Percentiles rank a stretch among this genome's conserved stretches.
Evolutionary conservation across 2,329 filamentous ascomycete species (phyloP).

Genomic region (Aspergillus fumigatus): DNA sequence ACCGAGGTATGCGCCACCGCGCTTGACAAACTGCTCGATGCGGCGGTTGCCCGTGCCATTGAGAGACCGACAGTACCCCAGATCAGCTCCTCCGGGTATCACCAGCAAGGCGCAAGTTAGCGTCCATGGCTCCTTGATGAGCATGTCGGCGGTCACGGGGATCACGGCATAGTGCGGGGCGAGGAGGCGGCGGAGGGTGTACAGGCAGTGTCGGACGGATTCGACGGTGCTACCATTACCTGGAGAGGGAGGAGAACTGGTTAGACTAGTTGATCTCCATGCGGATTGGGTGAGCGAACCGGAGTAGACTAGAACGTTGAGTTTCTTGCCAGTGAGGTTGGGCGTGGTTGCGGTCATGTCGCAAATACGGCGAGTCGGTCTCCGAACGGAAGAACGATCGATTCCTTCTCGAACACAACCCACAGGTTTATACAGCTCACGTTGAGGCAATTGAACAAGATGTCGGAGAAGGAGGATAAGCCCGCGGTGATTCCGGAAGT

Average conservation of each 20-base stretch:
- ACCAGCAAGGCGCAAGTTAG: slow-evolving; percentile 83
- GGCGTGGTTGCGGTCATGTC: slow-evolving; percentile 27
- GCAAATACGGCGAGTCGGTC: background rate
- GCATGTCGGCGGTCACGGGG: slow-evolving; percentile 68
- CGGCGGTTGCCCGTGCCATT: slow-evolving; percentile 83
- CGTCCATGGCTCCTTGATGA: slow-evolving; percentile 90
- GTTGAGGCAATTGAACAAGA: slow-evolving; percentile 26
- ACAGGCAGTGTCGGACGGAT: slow-evolving; percentile 85
- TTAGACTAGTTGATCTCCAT: slow-evolving; percentile 27
- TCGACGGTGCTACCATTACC: slow-evolving; percentile 81
- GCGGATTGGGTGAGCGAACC: slow-evolving; percentile 50
- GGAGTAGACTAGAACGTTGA: slow-evolving; percentile 93
- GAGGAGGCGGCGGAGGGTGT: slow-evolving; percentile 77
- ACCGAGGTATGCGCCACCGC: slow-evolving; percentile 80
- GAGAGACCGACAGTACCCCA: slow-evolving; percentile 81
- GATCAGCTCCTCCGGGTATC: slow-evolving; percentile 88
- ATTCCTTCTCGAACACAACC: slow-evolving; percentile 1
- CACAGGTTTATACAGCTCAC: background rate
- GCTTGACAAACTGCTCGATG: slow-evolving; percentile 79
- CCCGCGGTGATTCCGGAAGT: slow-evolving; percentile 39
- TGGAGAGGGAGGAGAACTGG: slow-evolving; percentile 29
- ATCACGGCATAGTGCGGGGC: slow-evolving; percentile 91
- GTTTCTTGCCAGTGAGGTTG: slow-evolving; percentile 57
- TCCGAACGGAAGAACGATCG: background rate
- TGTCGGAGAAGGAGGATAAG: slow-evolving; percentile 56